phyloP scores from a whole-genome alignment of 257 asterid genomes.

The Salvia rosmarinus region DNA sequence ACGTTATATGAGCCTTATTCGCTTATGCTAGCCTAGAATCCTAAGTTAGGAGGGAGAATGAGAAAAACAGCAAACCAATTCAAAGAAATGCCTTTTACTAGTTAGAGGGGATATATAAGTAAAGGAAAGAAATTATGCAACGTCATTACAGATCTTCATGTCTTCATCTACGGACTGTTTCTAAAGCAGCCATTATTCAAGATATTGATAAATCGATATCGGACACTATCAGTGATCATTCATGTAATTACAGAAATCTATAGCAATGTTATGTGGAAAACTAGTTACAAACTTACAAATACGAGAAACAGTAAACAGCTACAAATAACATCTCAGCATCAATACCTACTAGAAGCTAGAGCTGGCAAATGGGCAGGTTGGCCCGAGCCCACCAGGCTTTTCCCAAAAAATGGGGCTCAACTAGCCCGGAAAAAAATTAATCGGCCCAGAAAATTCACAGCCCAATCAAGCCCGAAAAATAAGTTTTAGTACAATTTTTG shows the following conservation, averaged over 20 bases:
- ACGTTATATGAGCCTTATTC: background rate
- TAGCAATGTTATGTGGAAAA: background rate
- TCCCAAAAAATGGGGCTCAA: no score
- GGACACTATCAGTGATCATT: background rate
- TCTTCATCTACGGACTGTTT: background rate
- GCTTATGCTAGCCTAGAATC: background rate
- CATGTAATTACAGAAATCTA: conserved; percentile 6
- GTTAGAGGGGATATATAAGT: no score
- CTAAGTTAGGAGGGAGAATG: background rate
- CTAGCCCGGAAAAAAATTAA: no score
- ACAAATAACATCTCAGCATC: background rate
- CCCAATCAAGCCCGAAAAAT: no score
- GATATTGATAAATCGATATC: background rate
- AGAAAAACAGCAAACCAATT: background rate
- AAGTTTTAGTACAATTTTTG: no score
- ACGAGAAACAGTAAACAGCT: background rate
- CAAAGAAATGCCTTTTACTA: no score
- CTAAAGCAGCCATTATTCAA: background rate
- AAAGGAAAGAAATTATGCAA: background rate
- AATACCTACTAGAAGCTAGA: background rate
- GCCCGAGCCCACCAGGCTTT: no score
- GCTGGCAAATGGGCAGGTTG: no score
- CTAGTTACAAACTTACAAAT: background rate
- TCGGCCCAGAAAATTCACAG: no score
- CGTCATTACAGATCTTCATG: background rate